Base-by-base conservation (phyloP, 164 flowering plant genomes). In the Vitis labrusca region DNA sequence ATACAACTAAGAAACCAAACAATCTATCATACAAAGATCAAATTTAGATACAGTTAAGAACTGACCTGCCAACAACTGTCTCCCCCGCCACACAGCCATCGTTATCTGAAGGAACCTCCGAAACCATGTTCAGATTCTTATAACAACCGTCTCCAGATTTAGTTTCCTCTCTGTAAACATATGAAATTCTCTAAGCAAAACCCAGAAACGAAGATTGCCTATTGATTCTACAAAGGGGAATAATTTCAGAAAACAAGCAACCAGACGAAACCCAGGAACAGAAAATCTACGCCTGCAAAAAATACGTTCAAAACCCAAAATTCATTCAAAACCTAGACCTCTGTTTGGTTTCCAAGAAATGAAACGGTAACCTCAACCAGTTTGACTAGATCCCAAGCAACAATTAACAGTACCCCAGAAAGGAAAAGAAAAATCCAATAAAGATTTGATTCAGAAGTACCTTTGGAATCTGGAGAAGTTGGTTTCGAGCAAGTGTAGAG, bases 61-160 rank as follows among this genome's bases (percentile, higher is more conserved):
- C 68, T 65, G 30, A 65, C 68, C 68, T 65, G 58, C 48, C 52
- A 51, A 27, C 68, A 8, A 4, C 19, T 65, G 29, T 52, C 57
- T 65, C 48, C 29, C 11, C 11, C 58, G 50, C 68, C 58, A 27
- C 17, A 7, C 50, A 51, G 47, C 27, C 58, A 65, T 50, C 68
- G 29, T 65, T 30, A 13, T 19, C 50, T 0, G 19, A 65, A 13
- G 68, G 59, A 51, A 16, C 68, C 19, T 65, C 58, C 15, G 49
- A 65, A 65, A 51, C 68, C 58, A 52, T 65, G 58, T 12, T 51
- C 37, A 30, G 0, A 52, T 51, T 53, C 48, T 27, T 29, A 50
- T 49, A 50, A 3, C 59, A 32, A 29, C 44, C 44, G 30, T 52
- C 50, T 23, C 5, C 47, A 65, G 17, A 53, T 14, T 60, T 15